These are phyloP conservation scores for Zhuliangozyma parablackwelliae DNA, from an alignment of 1,139 yeast species.

Conservation along the genomic window DNA sequence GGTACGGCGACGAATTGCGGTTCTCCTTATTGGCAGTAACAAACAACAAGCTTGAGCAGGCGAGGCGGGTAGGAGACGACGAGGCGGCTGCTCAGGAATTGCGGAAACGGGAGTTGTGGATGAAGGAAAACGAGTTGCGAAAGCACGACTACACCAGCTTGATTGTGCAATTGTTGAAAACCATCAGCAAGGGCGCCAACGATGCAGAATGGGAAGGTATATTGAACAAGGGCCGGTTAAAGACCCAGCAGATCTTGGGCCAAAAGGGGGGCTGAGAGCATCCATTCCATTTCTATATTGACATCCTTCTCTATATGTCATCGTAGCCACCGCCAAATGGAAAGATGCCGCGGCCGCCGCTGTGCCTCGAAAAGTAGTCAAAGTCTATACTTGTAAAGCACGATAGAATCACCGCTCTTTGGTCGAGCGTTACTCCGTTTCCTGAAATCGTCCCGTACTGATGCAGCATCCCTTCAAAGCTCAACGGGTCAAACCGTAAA, in stretches of 20 bases:
- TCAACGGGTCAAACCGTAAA: conserved; percentile 72
- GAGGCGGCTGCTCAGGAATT: conserved; percentile 22
- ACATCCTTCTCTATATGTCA: conserved; percentile 5
- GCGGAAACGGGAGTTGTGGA: conserved; percentile 36
- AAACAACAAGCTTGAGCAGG: conserved; percentile 43
- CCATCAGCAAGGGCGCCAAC: conserved; percentile 26
- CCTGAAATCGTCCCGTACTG: conserved; percentile 7
- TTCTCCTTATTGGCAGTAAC: conserved; percentile 60
- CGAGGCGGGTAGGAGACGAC: conserved; percentile 35
- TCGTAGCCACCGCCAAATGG: conserved; percentile 33
- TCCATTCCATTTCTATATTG: neutral
- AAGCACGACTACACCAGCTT: conserved; percentile 55
- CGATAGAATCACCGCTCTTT: conserved; percentile 80
- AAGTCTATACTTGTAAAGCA: conserved; percentile 90
- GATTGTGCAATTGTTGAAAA: conserved; percentile 43
- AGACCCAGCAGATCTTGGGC: conserved; percentile 11
- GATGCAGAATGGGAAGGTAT: conserved; percentile 45
- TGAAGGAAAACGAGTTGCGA: conserved; percentile 42
- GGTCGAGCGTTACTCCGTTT: conserved; percentile 50
- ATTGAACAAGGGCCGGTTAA: conserved; percentile 28
- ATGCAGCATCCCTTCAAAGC: conserved; percentile 46
- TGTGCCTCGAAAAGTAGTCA: conserved; percentile 90
- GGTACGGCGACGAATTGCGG: conserved; percentile 50
- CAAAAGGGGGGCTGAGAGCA: neutral
- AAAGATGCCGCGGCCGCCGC: conserved; percentile 47